Conservation (phyloP, 1,139 yeast species). For the Geotrichum reessii region DNA sequence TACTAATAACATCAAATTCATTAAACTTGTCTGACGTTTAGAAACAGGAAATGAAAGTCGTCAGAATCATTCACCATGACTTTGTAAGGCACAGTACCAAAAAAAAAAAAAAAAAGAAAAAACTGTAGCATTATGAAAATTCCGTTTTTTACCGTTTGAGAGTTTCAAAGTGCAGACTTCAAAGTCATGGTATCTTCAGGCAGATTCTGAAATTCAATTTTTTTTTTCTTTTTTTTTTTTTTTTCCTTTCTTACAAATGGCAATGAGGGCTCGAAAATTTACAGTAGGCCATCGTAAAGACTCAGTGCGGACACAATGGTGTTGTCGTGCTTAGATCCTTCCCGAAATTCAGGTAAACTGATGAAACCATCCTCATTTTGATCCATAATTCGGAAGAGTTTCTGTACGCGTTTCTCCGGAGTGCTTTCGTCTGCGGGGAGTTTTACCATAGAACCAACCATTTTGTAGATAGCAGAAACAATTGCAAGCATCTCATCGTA, state of each 20-base stretch:
- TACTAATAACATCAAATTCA: neutral
- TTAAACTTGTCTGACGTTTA: neutral
- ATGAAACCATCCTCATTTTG: conserved; percentile 66
- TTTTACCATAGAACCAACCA: conserved; percentile 94
- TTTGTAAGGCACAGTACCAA: neutral
- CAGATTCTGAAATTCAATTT: no score
- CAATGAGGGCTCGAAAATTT: neutral
- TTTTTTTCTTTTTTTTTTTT: neutral
- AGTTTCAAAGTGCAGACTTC: no score
- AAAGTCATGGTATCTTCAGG: no score
- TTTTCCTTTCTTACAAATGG: neutral
- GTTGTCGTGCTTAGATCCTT: conserved; percentile 75
- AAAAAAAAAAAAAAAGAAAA: no score
- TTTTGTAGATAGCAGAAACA: conserved; percentile 78
- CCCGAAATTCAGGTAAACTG: conserved; percentile 73
- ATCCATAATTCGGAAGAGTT: conserved; percentile 69
- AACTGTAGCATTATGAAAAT: no score
- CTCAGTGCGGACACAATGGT: conserved; percentile 74
- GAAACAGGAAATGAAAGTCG: neutral
- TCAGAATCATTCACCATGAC: neutral
- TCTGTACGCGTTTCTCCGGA: conserved; percentile 80
- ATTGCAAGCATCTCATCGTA: conserved; percentile 76
- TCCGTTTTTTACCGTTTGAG: no score
- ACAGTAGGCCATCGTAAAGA: conserved; percentile 50
- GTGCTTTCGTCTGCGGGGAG: conserved; percentile 89